Evolutionary conservation across 495 filamentous ascomycete genomes (phyloP).

Genomic region (Neurospora sp.): DNA sequence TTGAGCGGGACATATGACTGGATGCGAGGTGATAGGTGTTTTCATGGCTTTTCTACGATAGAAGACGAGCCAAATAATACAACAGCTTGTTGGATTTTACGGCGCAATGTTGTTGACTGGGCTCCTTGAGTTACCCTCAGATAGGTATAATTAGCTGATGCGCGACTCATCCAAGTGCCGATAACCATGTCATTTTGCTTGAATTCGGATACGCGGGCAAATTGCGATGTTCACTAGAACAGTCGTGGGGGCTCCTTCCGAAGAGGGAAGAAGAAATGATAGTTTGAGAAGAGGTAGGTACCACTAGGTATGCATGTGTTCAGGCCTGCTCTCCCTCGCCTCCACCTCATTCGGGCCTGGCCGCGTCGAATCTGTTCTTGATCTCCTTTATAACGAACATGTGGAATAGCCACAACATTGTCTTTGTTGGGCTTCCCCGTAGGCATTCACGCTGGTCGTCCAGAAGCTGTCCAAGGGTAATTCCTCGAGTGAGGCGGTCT

Average conservation of each 20-base stretch:
- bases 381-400: not conserved
- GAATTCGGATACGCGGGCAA: not conserved
- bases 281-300: not conserved
- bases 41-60: not conserved
- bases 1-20: not conserved
- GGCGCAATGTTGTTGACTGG: not conserved
- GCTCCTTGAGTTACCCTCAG: not conserved
- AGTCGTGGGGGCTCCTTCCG: not conserved
- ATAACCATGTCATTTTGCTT: not conserved
- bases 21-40: not conserved
- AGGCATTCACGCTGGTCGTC: not conserved
- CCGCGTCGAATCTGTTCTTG: not conserved
- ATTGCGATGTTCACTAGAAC: not conserved
- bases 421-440: not conserved
- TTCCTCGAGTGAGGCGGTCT: not conserved
- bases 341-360: not conserved
- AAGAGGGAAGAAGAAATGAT: not conserved
- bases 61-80: not conserved
- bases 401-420: not conserved
- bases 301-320: not conserved
- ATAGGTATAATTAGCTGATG: not conserved
- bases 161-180: not conserved
- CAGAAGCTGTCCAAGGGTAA: not conserved
- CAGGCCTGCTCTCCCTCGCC: not conserved
- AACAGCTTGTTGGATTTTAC: not conserved